These are phyloP conservation scores for Obelidium mucronatum DNA, from an alignment of 192 early-diverging fungal species.

Conservation along the genomic window DNA sequence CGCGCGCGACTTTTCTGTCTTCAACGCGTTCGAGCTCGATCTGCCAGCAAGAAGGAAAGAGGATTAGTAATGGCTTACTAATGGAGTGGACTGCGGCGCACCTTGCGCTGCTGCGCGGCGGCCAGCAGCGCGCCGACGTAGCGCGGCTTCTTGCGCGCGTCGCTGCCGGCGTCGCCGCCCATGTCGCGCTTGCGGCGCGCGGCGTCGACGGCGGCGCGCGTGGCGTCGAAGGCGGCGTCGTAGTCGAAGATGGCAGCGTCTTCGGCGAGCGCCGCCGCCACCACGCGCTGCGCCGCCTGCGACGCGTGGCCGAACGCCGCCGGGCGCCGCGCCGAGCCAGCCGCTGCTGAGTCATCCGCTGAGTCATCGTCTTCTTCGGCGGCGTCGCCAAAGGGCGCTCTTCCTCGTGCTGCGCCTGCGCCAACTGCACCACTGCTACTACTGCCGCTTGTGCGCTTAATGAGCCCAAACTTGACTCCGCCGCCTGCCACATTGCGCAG, in stretches of 20 bases:
- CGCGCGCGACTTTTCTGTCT: conserved; percentile 72
- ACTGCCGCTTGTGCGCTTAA: conserved; percentile 2
- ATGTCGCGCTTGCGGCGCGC: conserved; percentile 60
- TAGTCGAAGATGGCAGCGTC: conserved; percentile 81
- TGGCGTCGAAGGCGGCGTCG: conserved; percentile 76
- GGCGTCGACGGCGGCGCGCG: conserved; percentile 65
- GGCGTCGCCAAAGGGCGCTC: not conserved
- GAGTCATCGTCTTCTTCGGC: conserved; percentile 26
- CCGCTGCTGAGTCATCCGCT: conserved; percentile 20
- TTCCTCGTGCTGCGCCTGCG: not conserved
- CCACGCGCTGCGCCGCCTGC: conserved; percentile 28
- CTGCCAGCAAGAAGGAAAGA: no score
- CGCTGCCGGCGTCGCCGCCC: conserved; percentile 49
- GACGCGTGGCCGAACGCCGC: conserved; percentile 14
- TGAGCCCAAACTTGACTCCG: conserved; percentile 27
- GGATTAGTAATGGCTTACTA: no score
- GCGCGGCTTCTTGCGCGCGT: conserved; percentile 58
- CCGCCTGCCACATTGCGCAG: conserved; percentile 22
- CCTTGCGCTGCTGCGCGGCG: conserved; percentile 73
- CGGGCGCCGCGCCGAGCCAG: conserved; percentile 20
- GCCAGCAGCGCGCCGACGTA: conserved; percentile 71
- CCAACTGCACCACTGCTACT: not conserved
- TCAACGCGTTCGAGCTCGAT: conserved; percentile 72
- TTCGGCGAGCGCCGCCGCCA: conserved; percentile 68
- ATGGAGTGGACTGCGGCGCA: no score